Percentiles rank a stretch among this genome's conserved stretches.
Conservation (phyloP, 2,329 filamentous ascomycete species). For the Aspergillus awamori region DNA sequence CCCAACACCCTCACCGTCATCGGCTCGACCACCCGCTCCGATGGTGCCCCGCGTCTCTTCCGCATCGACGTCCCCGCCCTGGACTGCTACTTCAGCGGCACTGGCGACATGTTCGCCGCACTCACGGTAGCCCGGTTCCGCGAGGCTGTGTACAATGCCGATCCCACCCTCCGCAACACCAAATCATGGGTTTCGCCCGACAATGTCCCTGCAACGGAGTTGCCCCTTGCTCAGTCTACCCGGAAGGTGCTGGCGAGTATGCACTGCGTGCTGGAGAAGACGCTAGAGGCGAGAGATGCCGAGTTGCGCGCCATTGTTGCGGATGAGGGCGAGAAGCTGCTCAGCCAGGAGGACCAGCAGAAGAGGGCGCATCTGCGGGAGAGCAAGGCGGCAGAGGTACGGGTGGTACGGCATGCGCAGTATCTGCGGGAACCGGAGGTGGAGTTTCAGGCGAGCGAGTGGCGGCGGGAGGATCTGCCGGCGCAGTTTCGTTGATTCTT, state of each 20-base stretch:
- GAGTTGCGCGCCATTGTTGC: slow-evolving; percentile 55
- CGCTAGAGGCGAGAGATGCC: slow-evolving; percentile 66
- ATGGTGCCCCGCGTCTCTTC: slow-evolving; percentile 76
- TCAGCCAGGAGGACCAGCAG: slow-evolving; percentile 51
- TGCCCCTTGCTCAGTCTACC: slow-evolving; percentile 80
- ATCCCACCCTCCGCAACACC: slow-evolving; percentile 53
- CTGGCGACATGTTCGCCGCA: slow-evolving; percentile 97
- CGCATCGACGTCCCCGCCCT: slow-evolving; percentile 83
- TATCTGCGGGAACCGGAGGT: slow-evolving; percentile 68
- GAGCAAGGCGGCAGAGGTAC: slow-evolving; percentile 86
- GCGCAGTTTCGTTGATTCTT: slow-evolving; percentile 22
- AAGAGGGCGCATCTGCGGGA: slow-evolving; percentile 67
- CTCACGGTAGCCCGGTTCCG: slow-evolving; percentile 84
- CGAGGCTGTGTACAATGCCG: slow-evolving; percentile 67
- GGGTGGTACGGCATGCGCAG: slow-evolving; percentile 73
- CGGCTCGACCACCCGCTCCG: slow-evolving; percentile 70
- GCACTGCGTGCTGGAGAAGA: slow-evolving; percentile 77
- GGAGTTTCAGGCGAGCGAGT: slow-evolving; percentile 60
- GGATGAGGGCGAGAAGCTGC: slow-evolving; percentile 25
- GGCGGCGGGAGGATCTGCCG: slow-evolving; percentile 35
- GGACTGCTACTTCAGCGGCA: slow-evolving; percentile 93
- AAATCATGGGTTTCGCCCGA: slow-evolving; percentile 78
- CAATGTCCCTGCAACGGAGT: slow-evolving; percentile 65
- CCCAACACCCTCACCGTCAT: slow-evolving; percentile 67
- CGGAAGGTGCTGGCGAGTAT: slow-evolving; percentile 91